Conservation (phyloP, 495 filamentous ascomycete species). For the Aspergillus carlsbadensis region DNA sequence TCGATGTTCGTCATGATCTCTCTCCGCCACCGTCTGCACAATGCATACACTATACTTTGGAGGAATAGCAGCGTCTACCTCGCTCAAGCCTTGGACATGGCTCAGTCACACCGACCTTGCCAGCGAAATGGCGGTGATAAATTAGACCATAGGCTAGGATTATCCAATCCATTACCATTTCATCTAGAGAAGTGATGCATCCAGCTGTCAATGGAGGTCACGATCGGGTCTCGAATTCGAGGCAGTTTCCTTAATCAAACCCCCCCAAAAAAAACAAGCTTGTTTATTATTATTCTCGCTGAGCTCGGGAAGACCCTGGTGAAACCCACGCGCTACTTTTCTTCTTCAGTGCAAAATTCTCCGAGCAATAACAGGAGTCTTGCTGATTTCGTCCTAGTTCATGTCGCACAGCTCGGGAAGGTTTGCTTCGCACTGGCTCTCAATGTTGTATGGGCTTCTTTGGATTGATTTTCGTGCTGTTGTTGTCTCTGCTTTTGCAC, state of each 20-base stretch:
- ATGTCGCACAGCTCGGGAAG: not conserved
- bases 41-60: not conserved
- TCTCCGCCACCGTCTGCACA: not conserved
- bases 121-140: not conserved
- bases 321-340: slow-evolving; percentile 7
- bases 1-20: not conserved
- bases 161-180: slow-evolving; percentile 3
- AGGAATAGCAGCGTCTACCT: not conserved
- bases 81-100: not conserved
- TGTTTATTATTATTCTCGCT: not conserved
- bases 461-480: not conserved
- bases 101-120: not conserved
- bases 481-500: not conserved
- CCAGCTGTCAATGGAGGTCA: slow-evolving; percentile 13
- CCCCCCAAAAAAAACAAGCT: slow-evolving; percentile 1
- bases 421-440: slow-evolving; percentile 3
- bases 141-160: not conserved
- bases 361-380: slow-evolving; percentile 3
- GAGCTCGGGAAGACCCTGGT: slow-evolving; percentile 4
- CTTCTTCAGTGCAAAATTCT: slow-evolving; percentile 14
- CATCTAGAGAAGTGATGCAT: slow-evolving; percentile 19
- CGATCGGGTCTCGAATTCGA: slow-evolving; percentile 16
- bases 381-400: slow-evolving; percentile 10
- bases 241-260: slow-evolving; percentile 11
- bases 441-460: not conserved